phyloP scores from a whole-genome alignment of 2,329 filamentous ascomycete genomes.

The Cladosporium sphaerospermum region DNA sequence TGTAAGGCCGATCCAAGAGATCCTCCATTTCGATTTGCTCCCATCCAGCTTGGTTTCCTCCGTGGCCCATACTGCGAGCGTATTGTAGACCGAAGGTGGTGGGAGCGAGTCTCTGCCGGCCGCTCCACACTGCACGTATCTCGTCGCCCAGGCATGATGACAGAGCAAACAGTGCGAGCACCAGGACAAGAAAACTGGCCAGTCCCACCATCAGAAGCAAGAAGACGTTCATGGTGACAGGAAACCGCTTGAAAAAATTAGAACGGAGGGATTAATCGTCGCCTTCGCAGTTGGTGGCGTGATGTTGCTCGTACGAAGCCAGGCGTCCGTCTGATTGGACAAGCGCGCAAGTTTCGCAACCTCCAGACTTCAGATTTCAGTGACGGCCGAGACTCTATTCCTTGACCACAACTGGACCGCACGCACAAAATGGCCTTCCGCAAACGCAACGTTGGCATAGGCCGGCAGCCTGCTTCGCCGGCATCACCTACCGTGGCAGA shows the following conservation, averaged over 20 bases:
- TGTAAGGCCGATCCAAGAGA: slow-evolving; percentile 41
- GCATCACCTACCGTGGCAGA: slow-evolving; percentile 1
- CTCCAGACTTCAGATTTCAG: not conserved
- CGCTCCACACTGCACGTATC: slow-evolving; percentile 42
- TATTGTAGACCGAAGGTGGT: slow-evolving; percentile 51
- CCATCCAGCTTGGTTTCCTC: slow-evolving; percentile 48
- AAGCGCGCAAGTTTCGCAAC: not conserved
- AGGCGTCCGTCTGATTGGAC: slow-evolving; percentile 2
- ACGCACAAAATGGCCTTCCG: slow-evolving; percentile 20
- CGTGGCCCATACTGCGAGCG: slow-evolving; percentile 49
- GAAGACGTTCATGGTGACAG: not conserved
- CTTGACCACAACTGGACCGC: too few relatives aligned
- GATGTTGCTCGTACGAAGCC: too few relatives aligned
- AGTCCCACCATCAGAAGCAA: slow-evolving; percentile 13
- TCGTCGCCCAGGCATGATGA: slow-evolving; percentile 51
- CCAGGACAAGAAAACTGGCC: slow-evolving; percentile 19
- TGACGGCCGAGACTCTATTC: too few relatives aligned
- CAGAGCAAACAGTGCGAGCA: slow-evolving; percentile 44
- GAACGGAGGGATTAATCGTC: too few relatives aligned
- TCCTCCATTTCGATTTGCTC: slow-evolving; percentile 60
- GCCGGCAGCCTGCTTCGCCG: slow-evolving; percentile 7
- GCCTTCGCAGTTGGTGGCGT: too few relatives aligned
- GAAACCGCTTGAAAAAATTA: not conserved
- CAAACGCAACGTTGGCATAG: slow-evolving; percentile 21
- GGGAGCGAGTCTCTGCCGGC: slow-evolving; percentile 36